Evolutionary conservation across 805 yeast genomes (phyloP), one percentile per base, ranked within the genome.

Genomic region (Starmerella bacillaris): DNA sequence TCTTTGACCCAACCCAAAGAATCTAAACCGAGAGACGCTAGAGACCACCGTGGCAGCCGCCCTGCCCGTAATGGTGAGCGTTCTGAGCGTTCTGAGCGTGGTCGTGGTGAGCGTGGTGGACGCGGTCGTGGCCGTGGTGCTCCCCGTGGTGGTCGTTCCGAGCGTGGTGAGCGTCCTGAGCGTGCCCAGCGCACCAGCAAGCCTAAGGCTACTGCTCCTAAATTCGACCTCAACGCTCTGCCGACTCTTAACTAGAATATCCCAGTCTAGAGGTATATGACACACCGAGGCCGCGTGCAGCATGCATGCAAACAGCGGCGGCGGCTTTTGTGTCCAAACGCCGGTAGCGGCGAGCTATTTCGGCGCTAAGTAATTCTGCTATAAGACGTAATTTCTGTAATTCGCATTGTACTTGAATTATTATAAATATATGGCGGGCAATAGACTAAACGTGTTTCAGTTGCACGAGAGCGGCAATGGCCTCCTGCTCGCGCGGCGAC

Each of bases 401-500:
- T n/a, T n/a, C n/a, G n/a, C n/a, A n/a, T n/a, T n/a, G n/a, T n/a
- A n/a, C n/a, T n/a, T n/a, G n/a, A n/a, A n/a, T n/a, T n/a, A n/a
- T n/a, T n/a, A n/a, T n/a, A n/a, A n/a, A n/a, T n/a, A n/a, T n/a
- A n/a, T n/a, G n/a, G n/a, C n/a, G n/a, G n/a, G n/a, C n/a, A n/a
- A n/a, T n/a, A n/a, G n/a, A n/a, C n/a, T n/a, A n/a, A n/a, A n/a
- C n/a, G n/a, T n/a, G n/a, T 58, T 67, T 52, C 38, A 72, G 57
- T 48, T 70, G 72, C n/a, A 73, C 77, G 44, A 73, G 60, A 3
- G 78, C 79, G 44, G 64, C 63, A 3, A 74, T 74, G 2, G 80
- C 80, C 37, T 67, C 67, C 50, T 68, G 72, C 46, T 64, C 69
- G 28, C 55, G 46, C 28, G 49, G 46, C n/a, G 45, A 36, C 19